Evolutionary conservation across 495 filamentous ascomycete species (phyloP), one percentile per base, ranked within the genome.

Genomic region (Astrocystis sublimbata): DNA sequence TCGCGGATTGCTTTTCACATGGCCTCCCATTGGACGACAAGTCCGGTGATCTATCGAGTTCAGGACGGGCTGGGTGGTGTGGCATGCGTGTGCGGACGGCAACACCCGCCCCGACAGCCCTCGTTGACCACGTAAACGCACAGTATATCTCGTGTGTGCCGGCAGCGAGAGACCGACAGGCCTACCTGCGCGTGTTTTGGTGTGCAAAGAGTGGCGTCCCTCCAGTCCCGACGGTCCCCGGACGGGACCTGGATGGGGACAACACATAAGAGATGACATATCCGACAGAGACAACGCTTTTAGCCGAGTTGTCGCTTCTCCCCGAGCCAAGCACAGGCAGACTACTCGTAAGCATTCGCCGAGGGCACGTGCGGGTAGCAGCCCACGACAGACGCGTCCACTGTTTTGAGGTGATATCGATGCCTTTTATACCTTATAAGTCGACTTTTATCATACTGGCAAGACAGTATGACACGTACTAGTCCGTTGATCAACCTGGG

Each of bases 401-500:
- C 36, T 26, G 47, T 23, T 61, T 61, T 38, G 40, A 45, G 28
- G 38, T 21, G 12, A 21, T 61, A 53, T 61, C 30, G 28, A 43
- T 53, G 24, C 23, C 47, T 23, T 45, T 61, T 61, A 61, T 61
- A 61, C 28, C 36, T 35, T 53, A 43, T 40, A 43, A 35, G 24
- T n/a, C 21, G 12, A n/a, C 26, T 23, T 45, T 36, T 45, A 43
- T 45, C 30, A 13, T 38, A 41, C 13, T 17, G 30, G 30, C 47
- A 45, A 43, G n/a, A 36, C 58, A 45, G 17, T 53, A 53, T 38
- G 26, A 61, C 26, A 19, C 23, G 28, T 19, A n/a, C 17, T 26
- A 57, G 46, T 31, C 42, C 33, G 33, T 19, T 41, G 13, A 17
- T 42, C 36, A 30, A 58, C 53, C n/a, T 15, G 43, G 55, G 55